Percentiles rank a stretch among this genome's conserved stretches.
These are phyloP conservation scores for Cryptococcus depauperatus DNA, from an alignment of 1,284 basidiomycete genomes.

Conservation along the genomic window DNA sequence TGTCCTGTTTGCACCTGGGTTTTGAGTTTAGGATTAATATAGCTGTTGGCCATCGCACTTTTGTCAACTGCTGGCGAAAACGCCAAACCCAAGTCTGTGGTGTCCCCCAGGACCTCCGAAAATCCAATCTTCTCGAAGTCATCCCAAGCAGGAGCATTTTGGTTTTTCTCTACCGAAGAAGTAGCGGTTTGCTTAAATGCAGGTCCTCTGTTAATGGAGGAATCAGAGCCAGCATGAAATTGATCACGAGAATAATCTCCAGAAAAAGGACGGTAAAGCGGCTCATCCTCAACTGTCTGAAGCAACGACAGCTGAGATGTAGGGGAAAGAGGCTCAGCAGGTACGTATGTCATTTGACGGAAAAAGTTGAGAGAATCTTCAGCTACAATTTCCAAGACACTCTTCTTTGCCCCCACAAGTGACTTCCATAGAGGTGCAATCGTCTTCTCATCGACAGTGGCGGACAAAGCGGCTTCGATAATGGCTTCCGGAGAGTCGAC, in stretches of 20 bases:
- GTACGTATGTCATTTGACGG: conserved; percentile 3
- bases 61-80: conserved; percentile 10
- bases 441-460: conserved; percentile 1
- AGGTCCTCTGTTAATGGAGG: background rate
- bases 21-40: background rate
- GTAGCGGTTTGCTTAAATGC: background rate
- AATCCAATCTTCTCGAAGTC: conserved; percentile 20
- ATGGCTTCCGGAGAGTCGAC: conserved; percentile 3
- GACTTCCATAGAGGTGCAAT: conserved; percentile 5
- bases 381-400: conserved; percentile 9
- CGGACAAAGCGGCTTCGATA: background rate
- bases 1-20: background rate
- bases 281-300: conserved; percentile 1
- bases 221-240: conserved; percentile 14
- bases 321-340: background rate
- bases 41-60: background rate
- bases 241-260: too few species aligned
- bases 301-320: conserved; percentile 3
- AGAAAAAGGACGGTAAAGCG: conserved; percentile 19
- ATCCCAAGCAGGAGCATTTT: conserved; percentile 11
- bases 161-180: background rate
- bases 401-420: background rate
- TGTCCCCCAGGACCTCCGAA: conserved; percentile 4
- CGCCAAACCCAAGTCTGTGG: conserved; percentile 4
- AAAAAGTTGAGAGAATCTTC: conserved; percentile 19